Base-by-base conservation (phyloP, 2,329 filamentous ascomycete species). In the Fusarium sp. region DNA sequence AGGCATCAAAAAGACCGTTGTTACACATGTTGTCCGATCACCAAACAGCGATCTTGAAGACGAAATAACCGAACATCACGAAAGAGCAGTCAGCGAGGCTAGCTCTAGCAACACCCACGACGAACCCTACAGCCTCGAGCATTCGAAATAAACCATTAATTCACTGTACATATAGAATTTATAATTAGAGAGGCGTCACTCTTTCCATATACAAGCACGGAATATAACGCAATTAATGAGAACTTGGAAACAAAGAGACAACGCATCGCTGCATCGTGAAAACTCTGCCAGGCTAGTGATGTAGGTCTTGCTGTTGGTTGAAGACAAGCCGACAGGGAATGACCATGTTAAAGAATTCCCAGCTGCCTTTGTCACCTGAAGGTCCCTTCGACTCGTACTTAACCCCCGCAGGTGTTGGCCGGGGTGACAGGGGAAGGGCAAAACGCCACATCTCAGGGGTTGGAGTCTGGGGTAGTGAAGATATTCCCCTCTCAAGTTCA, bases 31-130 rank as follows among this genome's bases (percentile, higher is more conserved):
- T 40, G 43, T 68, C 7, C 40, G 67, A 11, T 56, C 55, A 5
- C 64, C 68, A 9, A 61, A 62, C 13, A 53, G 26, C 26, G 64
- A 50, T 4, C 55, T 61, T 24, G 62, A 71, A 5, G 60, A 71
- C 33, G 70, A 70, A 7, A 47, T 74, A 8, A 63, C 47, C 5
- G 71, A 74, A 47, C 71, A 74, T 40, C 71, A 74, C 62, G 71
- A 74, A 54, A 64, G 71, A 40, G 71, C 71, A 11, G 71, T 73
- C 37, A 73, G 71, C 55, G 71, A 73, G 47, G 71, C 71, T 2
- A 73, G 71, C 56, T 73, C 71, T 14, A 68, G 71, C 3, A 73
- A 72, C 33, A 46, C 60, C 24, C 62, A 53, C 2, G 46, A 66
- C 11, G 67, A 65, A 39, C 55, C 45, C 13, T 74, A 72, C 37